Conservation (phyloP, 768 basidiomycete genomes). For the Tricholoma terreum region DNA sequence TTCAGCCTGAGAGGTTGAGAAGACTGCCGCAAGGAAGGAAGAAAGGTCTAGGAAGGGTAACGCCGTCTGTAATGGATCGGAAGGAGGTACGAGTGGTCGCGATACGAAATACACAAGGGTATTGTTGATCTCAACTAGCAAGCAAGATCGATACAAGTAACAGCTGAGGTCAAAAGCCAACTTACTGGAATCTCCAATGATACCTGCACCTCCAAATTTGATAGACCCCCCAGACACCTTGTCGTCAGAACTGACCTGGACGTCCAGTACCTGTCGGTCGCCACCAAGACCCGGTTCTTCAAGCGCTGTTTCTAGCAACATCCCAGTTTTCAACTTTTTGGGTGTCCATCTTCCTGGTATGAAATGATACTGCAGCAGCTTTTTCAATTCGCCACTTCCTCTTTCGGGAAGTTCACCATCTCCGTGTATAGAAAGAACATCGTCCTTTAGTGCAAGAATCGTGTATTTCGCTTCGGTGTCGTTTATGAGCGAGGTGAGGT, state of each 20-base stretch:
- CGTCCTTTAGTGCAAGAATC: constrained; percentile 89
- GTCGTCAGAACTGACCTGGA: constrained; percentile 56
- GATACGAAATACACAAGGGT: constrained; percentile 89
- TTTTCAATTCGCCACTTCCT: constrained; percentile 69
- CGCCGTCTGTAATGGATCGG: constrained; percentile 76
- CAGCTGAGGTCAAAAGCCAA: constrained; percentile 5
- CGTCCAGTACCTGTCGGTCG: constrained; percentile 65
- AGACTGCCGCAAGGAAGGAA: constrained; percentile 85
- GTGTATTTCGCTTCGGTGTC: constrained; percentile 70
- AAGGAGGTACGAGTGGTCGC: constrained; percentile 77
- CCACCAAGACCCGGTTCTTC: constrained; percentile 66
- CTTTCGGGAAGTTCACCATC: constrained; percentile 55
- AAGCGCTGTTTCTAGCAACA: constrained; percentile 79
- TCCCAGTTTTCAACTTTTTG: constrained; percentile 66
- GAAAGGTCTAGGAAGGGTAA: constrained; percentile 84
- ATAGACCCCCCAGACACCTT: constrained; percentile 52
- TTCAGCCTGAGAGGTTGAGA: constrained; percentile 81
- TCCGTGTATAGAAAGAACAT: constrained; percentile 64
- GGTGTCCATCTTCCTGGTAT: constrained; percentile 76
- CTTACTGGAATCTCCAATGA: constrained; percentile 76
- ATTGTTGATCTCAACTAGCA: constrained; percentile 67
- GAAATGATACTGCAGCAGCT: constrained; percentile 85
- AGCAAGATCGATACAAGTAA: constrained; percentile 11
- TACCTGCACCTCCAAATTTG: constrained; percentile 79
- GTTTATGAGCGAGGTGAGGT: constrained; percentile 69